Conservation (phyloP, 2,329 filamentous ascomycete genomes). For the Sporothrix sp. region DNA sequence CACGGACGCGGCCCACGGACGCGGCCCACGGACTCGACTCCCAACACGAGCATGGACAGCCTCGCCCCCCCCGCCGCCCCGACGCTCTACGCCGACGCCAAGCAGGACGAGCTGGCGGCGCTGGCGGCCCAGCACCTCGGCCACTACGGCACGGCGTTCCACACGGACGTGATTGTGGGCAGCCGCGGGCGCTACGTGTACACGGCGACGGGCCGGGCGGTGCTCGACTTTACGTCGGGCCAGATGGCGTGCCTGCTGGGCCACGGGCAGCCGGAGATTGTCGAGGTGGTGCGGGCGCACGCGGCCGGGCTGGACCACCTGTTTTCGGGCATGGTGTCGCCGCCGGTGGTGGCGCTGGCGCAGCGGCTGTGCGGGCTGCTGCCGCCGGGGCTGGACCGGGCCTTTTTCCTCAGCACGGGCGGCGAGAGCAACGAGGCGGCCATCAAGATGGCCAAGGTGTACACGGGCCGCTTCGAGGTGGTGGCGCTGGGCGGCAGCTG, state of each 20-base stretch:
- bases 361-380: constrained; percentile 37
- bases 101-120: background rate
- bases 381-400: constrained; percentile 38
- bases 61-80: too few species aligned
- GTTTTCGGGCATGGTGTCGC: constrained; percentile 45
- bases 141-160: background rate
- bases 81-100: background rate
- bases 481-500: constrained; percentile 49
- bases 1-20: too few species aligned
- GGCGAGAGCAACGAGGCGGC: constrained; percentile 13
- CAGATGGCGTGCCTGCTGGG: constrained; percentile 51
- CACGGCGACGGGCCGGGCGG: constrained; percentile 31
- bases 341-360: constrained; percentile 43
- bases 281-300: constrained; percentile 37
- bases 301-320: constrained; percentile 45
- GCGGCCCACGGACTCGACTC: too few species aligned
- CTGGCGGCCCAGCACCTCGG: background rate
- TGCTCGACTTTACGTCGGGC: constrained; percentile 50
- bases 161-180: constrained; percentile 29
- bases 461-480: constrained; percentile 55
- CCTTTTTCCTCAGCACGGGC: constrained; percentile 39
- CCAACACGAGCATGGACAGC: too few species aligned
- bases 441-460: constrained; percentile 48
- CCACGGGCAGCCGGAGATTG: constrained; percentile 48
- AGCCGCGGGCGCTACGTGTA: constrained; percentile 38